Percentiles rank a stretch among this genome's conserved stretches.
Conservation (phyloP, 805 yeast genomes). For the Kockiozyma suomiensis region DNA sequence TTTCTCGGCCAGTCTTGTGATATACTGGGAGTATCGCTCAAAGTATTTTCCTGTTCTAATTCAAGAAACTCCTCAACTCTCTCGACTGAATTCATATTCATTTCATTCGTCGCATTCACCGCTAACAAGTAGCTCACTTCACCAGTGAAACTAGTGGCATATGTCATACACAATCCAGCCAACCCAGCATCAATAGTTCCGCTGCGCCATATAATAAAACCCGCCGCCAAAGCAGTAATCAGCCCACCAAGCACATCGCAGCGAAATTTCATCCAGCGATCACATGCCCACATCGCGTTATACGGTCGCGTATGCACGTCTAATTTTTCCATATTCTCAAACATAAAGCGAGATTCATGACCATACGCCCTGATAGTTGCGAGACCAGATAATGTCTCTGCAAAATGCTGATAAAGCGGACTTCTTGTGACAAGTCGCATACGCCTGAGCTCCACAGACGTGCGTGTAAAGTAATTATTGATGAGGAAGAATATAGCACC, state of each 20-base stretch:
- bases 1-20: constrained; percentile 63
- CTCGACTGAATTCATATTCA: constrained; percentile 75
- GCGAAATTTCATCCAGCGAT: constrained; percentile 70
- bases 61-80: constrained; percentile 68
- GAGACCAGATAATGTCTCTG: constrained; percentile 68
- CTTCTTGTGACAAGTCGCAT: constrained; percentile 65
- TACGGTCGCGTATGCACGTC: constrained; percentile 71
- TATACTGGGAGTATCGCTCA: constrained; percentile 50
- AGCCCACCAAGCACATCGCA: constrained; percentile 57
- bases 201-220: constrained; percentile 63
- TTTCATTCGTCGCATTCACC: constrained; percentile 70
- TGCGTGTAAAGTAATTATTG: constrained; percentile 64
- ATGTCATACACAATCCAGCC: constrained; percentile 38
- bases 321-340: constrained; percentile 50
- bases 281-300: constrained; percentile 62
- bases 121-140: constrained; percentile 59
- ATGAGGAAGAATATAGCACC: constrained; percentile 61
- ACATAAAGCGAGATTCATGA: constrained; percentile 51
- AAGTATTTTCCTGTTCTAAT: constrained; percentile 68
- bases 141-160: constrained; percentile 54
- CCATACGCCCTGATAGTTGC: constrained; percentile 65
- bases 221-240: constrained; percentile 56
- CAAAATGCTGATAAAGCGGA: constrained; percentile 76
- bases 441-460: constrained; percentile 76
- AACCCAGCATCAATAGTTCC: constrained; percentile 59